Evolutionary conservation across 106 monocot species (phyloP), one percentile per base, ranked within the genome.

Genomic region (Dendrobium chrysotoxum): DNA sequence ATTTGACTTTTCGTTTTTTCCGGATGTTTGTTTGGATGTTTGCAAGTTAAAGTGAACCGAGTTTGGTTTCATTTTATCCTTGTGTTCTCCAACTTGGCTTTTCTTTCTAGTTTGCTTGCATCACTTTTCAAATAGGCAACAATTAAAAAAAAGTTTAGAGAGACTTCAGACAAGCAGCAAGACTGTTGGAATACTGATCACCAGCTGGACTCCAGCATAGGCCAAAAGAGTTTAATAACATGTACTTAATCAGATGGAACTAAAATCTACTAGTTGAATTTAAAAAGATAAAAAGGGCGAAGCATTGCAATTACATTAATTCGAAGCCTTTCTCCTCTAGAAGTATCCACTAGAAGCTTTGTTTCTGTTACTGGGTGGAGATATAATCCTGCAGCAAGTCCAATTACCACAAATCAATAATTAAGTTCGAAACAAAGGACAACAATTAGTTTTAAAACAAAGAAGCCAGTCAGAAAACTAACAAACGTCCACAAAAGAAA

Each of bases 311-410:
- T 87, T 92, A 97, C 96, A 94, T 97, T 92, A 77, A 97, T 97
- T 38, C 89, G 93, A 61, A 97, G 87, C 20, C 88, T 94, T 86
- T 94, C 94, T 77, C 86, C 96, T 86, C 96, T 97, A 79, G 96
- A 92, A 64, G 96, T 97, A 88, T 97, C 96, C 7, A 97, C 96
- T 23, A 88, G 80, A 40, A 97, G 96, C 82, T 87, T 88, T 82
- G 96, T 94, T 86, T 97, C 92, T 21, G 92, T 97, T 61, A 82
- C 72, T 38, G 93, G 84, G 84, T 86, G 90, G 80, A 97, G 90
- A 89, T 94, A 97, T 75, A 91, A 83, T 80, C 92, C 95, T 95
- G 95, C 80, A 92, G 80, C 42, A 38, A 45, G 10, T 75, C 10
- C 23, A 42, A 44, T 75, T n/a, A 75, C 21, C n/a, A 41, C 20